Conservation (phyloP, 2,329 filamentous ascomycete genomes). For the Coleophoma cylindrospora region DNA sequence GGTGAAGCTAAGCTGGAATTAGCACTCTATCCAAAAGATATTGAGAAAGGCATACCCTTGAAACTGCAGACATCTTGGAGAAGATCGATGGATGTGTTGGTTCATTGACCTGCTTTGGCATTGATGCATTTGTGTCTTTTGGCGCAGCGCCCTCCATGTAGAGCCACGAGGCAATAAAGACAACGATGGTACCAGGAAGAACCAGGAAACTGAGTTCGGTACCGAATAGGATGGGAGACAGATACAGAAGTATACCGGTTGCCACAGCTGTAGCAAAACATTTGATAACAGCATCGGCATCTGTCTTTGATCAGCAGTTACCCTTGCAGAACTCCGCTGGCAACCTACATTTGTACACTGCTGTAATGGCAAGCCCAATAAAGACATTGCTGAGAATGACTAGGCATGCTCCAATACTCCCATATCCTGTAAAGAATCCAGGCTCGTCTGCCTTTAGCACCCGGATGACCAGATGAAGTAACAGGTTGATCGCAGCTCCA, state of each 20-base stretch:
- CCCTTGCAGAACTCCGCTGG: neutral
- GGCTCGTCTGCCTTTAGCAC: slow-evolving; percentile 24
- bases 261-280: slow-evolving; percentile 28
- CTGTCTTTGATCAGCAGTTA: slow-evolving; percentile 8
- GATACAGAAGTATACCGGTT: slow-evolving; percentile 26
- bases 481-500: slow-evolving; percentile 23
- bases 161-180: slow-evolving; percentile 27
- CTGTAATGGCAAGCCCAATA: slow-evolving; percentile 29
- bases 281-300: slow-evolving; percentile 29
- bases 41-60: neutral
- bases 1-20: neutral
- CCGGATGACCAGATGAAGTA: slow-evolving; percentile 21
- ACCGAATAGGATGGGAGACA: slow-evolving; percentile 26
- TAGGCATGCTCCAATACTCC: slow-evolving; percentile 23
- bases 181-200: slow-evolving; percentile 23
- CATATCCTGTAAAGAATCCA: slow-evolving; percentile 12
- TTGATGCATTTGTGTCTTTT: slow-evolving; percentile 11
- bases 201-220: slow-evolving; percentile 23
- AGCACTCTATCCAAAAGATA: neutral
- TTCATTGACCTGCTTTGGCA: slow-evolving; percentile 4
- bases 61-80: slow-evolving; percentile 1
- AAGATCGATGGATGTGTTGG: slow-evolving; percentile 1
- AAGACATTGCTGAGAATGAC: slow-evolving; percentile 29
- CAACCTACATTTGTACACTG: slow-evolving; percentile 29
- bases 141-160: slow-evolving; percentile 25